phyloP scores from a whole-genome alignment of 2,329 filamentous ascomycete species.

The Aspergillus tanneri region DNA sequence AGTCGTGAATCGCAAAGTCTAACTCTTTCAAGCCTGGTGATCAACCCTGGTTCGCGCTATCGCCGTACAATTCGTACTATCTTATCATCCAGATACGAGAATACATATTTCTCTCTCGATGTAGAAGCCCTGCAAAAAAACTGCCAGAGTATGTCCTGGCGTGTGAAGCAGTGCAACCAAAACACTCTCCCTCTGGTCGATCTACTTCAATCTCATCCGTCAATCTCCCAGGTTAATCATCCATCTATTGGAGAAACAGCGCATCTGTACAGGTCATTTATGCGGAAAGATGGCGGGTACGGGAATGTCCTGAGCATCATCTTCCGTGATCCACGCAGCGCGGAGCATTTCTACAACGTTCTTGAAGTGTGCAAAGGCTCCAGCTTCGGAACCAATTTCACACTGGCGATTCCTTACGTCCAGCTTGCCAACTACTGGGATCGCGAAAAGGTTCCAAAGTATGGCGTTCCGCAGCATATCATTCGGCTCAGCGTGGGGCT shows the following conservation, averaged over 20 bases:
- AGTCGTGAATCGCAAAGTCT: too few relatives aligned
- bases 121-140: not conserved
- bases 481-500: not conserved
- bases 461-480: not conserved
- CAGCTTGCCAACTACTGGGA: not conserved
- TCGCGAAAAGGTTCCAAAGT: not conserved
- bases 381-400: not conserved
- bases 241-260: not conserved
- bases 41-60: not conserved
- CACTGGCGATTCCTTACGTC: not conserved
- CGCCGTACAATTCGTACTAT: not conserved
- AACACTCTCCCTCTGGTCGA: not conserved
- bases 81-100: not conserved
- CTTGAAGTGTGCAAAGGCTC: not conserved
- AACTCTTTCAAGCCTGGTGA: not conserved
- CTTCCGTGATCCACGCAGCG: not conserved
- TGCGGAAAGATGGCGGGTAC: slow-evolving; percentile 34
- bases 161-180: not conserved
- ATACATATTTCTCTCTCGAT: not conserved
- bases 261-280: not conserved
- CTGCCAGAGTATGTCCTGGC: not conserved
- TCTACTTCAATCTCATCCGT: not conserved
- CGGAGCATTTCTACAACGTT: not conserved
- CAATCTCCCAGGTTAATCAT: not conserved
- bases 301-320: not conserved